Conservation (phyloP, 192 early-diverging fungal genomes). For the Coemansia erecta region DNA sequence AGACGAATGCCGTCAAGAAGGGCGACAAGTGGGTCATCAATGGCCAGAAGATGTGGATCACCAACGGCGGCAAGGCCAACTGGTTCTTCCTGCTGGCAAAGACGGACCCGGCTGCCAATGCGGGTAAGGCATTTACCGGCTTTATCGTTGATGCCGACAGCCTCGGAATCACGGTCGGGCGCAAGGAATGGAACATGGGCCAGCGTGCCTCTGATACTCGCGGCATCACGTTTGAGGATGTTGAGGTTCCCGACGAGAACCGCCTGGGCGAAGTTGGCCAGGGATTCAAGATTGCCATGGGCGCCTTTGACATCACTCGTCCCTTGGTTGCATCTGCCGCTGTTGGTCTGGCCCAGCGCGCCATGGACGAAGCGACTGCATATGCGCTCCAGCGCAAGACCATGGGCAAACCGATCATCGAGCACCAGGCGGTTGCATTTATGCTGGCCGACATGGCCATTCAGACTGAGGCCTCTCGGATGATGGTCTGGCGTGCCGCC, state of each 20-base stretch:
- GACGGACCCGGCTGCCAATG: constrained; percentile 73
- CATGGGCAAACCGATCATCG: constrained; percentile 86
- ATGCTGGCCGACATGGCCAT: constrained; percentile 99
- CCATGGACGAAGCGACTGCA: constrained; percentile 87
- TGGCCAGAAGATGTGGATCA: constrained; percentile 98
- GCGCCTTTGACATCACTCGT: constrained; percentile 92
- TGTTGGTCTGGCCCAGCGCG: constrained; percentile 86
- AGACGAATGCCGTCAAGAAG: constrained; percentile 69
- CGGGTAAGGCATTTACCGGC: constrained; percentile 90
- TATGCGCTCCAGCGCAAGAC: constrained; percentile 92
- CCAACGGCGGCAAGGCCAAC: constrained; percentile 94
- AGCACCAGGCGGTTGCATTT: constrained; percentile 89
- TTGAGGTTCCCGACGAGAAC: constrained; percentile 79
- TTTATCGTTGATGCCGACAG: constrained; percentile 93
- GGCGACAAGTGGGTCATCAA: constrained; percentile 80
- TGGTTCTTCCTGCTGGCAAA: constrained; percentile 95
- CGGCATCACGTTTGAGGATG: constrained; percentile 83
- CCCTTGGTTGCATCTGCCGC: constrained; percentile 87
- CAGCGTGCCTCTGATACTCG: constrained; percentile 90
- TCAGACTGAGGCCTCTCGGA: constrained; percentile 81
- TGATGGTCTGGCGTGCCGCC: constrained; percentile 82
- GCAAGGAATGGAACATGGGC: constrained; percentile 98
- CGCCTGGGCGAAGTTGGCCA: constrained; percentile 68
- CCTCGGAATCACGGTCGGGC: constrained; percentile 85
- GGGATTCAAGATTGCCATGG: constrained; percentile 98